phyloP scores from a whole-genome alignment of 371 early-diverging fungal genomes.

The Mortierella sp. region DNA sequence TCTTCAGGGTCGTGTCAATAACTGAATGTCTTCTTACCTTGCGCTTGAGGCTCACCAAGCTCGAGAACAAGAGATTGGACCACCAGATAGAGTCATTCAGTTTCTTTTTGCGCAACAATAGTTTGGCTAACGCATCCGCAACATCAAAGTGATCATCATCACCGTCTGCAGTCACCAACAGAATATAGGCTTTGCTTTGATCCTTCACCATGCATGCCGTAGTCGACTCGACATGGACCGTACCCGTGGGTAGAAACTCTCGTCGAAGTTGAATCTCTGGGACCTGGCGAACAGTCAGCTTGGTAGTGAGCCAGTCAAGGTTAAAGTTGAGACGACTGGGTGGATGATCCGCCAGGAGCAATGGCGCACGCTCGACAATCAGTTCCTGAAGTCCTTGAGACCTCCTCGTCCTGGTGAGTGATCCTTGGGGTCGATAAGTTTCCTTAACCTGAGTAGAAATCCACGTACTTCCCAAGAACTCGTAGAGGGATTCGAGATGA shows the following conservation, averaged over 20 bases:
- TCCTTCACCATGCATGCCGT: conserved; percentile 72
- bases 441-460: conserved; percentile 73
- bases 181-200: conserved; percentile 53
- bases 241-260: conserved; percentile 67
- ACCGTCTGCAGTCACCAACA: conserved; percentile 69
- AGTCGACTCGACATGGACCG: conserved; percentile 67
- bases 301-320: conserved; percentile 61
- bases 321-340: conserved; percentile 62
- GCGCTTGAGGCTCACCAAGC: conserved; percentile 48
- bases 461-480: conserved; percentile 74
- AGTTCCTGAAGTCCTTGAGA: conserved; percentile 70
- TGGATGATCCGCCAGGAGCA: conserved; percentile 77
- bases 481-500: conserved; percentile 73
- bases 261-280: conserved; percentile 70
- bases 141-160: conserved; percentile 87
- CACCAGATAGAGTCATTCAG: conserved; percentile 52
- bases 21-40: conserved; percentile 24
- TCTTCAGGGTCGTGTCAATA: no score
- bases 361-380: conserved; percentile 82
- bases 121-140: conserved; percentile 66
- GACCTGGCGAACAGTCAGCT: conserved; percentile 63
- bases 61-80: conserved; percentile 45
- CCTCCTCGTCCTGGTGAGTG: conserved; percentile 57
- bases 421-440: conserved; percentile 60
- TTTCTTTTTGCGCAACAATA: conserved; percentile 37